Evolutionary conservation across 169 alveolate genomes (phyloP).

Genomic region (Plasmodium gallinaceum): DNA sequence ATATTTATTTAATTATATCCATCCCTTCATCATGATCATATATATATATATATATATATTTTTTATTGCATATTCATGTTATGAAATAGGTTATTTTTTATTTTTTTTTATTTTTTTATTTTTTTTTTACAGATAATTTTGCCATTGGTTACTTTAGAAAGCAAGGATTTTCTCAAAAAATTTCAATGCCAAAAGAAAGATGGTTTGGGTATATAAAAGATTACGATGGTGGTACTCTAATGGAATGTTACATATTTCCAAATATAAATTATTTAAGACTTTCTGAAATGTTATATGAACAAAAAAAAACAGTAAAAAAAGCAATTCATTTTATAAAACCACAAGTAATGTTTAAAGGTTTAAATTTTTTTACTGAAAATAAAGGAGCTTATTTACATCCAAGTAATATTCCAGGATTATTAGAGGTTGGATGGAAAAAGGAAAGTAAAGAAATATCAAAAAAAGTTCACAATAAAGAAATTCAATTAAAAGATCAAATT

Average conservation of each 20-base stretch:
- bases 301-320: conserved; percentile 90
- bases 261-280: conserved; percentile 94
- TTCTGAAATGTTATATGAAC: conserved; percentile 92
- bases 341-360: conserved; percentile 88
- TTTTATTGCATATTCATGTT: not conserved
- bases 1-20: not conserved
- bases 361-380: conserved; percentile 82
- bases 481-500: conserved; percentile 88
- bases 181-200: conserved; percentile 95
- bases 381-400: conserved; percentile 82
- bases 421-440: conserved; percentile 94
- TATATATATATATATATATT: not conserved
- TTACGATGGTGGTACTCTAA: conserved; percentile 99
- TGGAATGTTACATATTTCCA: conserved; percentile 97
- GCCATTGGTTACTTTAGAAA: conserved; percentile 98
- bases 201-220: conserved; percentile 99
- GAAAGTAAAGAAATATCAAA: conserved; percentile 74
- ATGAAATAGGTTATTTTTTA: no score
- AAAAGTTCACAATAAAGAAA: conserved; percentile 75
- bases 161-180: conserved; percentile 97
- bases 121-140: conserved; percentile 91
- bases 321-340: conserved; percentile 90
- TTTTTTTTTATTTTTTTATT: not conserved
- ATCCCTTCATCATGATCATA: not conserved
- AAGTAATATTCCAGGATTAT: conserved; percentile 92